These are phyloP conservation scores for Ceratopteris richardii DNA, from an alignment of 75 land plant genomes.

Conservation along the genomic window DNA sequence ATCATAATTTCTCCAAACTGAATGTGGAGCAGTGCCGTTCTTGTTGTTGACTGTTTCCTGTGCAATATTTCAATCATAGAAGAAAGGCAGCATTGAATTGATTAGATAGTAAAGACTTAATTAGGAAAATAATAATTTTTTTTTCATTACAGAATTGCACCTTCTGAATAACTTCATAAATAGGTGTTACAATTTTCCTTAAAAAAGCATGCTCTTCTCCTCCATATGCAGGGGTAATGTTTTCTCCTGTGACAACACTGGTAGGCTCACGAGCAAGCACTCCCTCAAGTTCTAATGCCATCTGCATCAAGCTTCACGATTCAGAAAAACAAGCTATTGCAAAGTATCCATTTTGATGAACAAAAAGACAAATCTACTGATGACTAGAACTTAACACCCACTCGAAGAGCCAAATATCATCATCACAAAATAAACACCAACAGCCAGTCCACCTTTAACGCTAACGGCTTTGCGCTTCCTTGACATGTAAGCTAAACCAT, in stretches of 20 bases:
- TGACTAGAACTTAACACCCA: too few relatives aligned
- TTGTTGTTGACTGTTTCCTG: conserved; percentile 73
- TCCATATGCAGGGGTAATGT: conserved; percentile 92
- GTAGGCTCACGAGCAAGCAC: conserved; percentile 76
- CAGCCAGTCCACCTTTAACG: too few relatives aligned
- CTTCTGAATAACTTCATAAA: conserved; percentile 74
- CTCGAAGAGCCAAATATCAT: too few relatives aligned
- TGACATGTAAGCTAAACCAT: too few relatives aligned
- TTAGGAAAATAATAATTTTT: too few relatives aligned
- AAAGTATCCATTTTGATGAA: too few relatives aligned
- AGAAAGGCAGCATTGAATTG: not conserved
- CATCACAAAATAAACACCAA: too few relatives aligned
- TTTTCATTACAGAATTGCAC: too few relatives aligned
- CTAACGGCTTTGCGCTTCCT: too few relatives aligned
- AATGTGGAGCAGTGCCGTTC: conserved; percentile 83
- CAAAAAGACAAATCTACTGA: too few relatives aligned
- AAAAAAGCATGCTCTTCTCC: conserved; percentile 93
- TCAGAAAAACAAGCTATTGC: not conserved
- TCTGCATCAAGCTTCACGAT: conserved; percentile 31
- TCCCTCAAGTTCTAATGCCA: conserved; percentile 97
- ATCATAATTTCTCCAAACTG: conserved; percentile 97
- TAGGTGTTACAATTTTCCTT: conserved; percentile 75
- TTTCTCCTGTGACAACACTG: conserved; percentile 87
- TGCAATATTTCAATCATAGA: not conserved
- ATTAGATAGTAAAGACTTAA: too few relatives aligned